A percentile compares a stretch with the other conserved stretches of the same genome.
Evolutionary conservation across 179 eudicot genomes (phyloP).

Genomic region (Actinidia arguta): DNA sequence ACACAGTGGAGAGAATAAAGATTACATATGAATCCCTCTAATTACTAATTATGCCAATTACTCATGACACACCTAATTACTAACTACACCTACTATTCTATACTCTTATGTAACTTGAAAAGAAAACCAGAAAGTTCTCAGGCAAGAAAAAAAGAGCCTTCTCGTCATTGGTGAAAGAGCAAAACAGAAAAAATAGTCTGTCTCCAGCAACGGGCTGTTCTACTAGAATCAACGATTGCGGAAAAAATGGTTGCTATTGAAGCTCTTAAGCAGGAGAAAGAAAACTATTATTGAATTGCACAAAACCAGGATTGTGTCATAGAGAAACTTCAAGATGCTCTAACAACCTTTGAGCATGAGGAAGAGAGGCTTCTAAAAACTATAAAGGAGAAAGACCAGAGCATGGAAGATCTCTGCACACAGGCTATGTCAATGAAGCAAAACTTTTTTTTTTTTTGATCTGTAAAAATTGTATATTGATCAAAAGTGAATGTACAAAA

Average conservation of each 20-base stretch:
- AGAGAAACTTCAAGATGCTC: conserved; percentile 30
- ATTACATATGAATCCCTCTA: too few species aligned
- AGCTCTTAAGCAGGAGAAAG: conserved; percentile 32
- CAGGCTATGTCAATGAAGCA: conserved; percentile 11
- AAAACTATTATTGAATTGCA: conserved; percentile 29
- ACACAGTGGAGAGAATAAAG: too few species aligned
- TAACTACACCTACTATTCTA: too few species aligned
- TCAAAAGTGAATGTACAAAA: too few species aligned
- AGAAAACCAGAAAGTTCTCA: conserved; percentile 40
- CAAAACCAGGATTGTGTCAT: conserved; percentile 38
- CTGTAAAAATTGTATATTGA: too few species aligned
- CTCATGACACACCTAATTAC: too few species aligned
- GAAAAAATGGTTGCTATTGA: conserved; percentile 33
- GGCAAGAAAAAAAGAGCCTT: conserved; percentile 42
- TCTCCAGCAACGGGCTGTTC: conserved; percentile 39
- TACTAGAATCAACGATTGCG: conserved; percentile 34
- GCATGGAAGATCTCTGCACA: not conserved
- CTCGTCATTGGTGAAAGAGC: conserved; percentile 36
- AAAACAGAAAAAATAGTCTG: conserved; percentile 36
- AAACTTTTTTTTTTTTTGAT: too few species aligned
- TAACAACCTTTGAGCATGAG: not conserved
- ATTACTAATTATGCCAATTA: too few species aligned
- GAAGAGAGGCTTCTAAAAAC: not conserved
- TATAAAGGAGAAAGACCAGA: not conserved
- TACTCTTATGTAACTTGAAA: too few species aligned